Evolutionary conservation across 2,329 filamentous ascomycete genomes (phyloP), one percentile per base, ranked within the genome.

Genomic region (Ceratocystis destructans): DNA sequence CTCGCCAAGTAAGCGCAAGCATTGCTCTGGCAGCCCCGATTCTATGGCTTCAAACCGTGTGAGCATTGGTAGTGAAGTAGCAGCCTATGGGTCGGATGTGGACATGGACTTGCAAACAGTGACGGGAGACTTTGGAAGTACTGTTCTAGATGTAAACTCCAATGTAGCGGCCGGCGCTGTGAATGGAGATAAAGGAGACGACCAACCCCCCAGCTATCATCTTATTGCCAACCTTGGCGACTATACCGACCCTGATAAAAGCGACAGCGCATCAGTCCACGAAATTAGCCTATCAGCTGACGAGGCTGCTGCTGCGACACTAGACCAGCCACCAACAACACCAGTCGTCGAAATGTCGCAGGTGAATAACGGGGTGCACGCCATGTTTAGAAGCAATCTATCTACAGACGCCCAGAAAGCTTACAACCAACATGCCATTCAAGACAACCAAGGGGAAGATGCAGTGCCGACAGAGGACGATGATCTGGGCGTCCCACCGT

Each of bases 1-100:
- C 3, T 79, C 78, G 0, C 76, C 78, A 0, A 75, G 77, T 0
- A 80, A 80, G 70, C 72, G 78, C 59, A 79, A 79, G 61, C 78
- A 79, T 61, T 73, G 78, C 5, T 74, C 77, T 0, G 75, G 75
- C n/a, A 80, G 79, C 66, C 71, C 75, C 8, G 77, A 79, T 55
- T 80, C 79, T 0, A 76, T 81, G 74, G 76, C 76, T 12, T 66
- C 64, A 7, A 79, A 75, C 10, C 79, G 44, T 17, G 50, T 57
- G 31, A 70, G 70, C 64, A 67, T 68, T 2, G 64, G 63, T 1
- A 68, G 69, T 50, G 68, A 68, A 2, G 62, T 67, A n/a, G 66
- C 57, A 1, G 69, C 37, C 15, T 59, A 45, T 33, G 46, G 48
- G 15, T 31, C 62, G 6, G 46, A 55, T 25, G 46, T 57, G 45